Evolutionary conservation across 1,284 basidiomycete species (phyloP), one percentile per base, ranked within the genome.

Genomic region (Porphyrellus sp.): DNA sequence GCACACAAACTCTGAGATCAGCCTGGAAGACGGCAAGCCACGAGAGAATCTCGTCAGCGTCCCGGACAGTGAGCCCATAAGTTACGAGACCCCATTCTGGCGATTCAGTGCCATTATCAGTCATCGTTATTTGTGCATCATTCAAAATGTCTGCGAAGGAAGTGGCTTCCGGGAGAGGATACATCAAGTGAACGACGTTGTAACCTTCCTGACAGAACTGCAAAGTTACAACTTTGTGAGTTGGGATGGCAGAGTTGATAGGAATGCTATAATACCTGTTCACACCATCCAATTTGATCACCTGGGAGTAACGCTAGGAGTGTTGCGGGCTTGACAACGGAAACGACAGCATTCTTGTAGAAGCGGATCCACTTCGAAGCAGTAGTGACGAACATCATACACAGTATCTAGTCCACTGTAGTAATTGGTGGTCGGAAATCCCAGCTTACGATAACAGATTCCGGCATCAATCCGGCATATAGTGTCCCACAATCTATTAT

Each of bases 151-250:
- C 56, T 11, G 44, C 24, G 25, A 71, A 56, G 34, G 57, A 50
- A 27, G 58, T 54, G 23, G 49, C 15, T 21, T 53, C 47, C 25
- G 59, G 43, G 24, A 50, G 46, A 23, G 70, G 67, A 42, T 70
- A 70, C 11, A 55, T 42, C 23, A 76, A 53, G 21, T 74, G 72
- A 23, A 72, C 51, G 20, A 73, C 68, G 28, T 69, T 55, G 56
- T 77, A 76, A n/a, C 75, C 76, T 59, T 77, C 76, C 53, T 76
- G 71, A 23, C 75, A 62, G 53, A 74, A 70, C 74, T 77, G 25
- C 31, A 23, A 16, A 25, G 46, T 21, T n/a, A 55, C 31, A 15
- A 28, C n/a, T 4, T 40, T 28, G 46, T 52, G 20, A 47, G 38
- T 13, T 41, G 4, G 28, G 13, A 12, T 39, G 23, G 28, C 2